Evolutionary conservation across 1,284 basidiomycete species (phyloP), one percentile per base, ranked within the genome.

Genomic region (Sporisorium reilianum): DNA sequence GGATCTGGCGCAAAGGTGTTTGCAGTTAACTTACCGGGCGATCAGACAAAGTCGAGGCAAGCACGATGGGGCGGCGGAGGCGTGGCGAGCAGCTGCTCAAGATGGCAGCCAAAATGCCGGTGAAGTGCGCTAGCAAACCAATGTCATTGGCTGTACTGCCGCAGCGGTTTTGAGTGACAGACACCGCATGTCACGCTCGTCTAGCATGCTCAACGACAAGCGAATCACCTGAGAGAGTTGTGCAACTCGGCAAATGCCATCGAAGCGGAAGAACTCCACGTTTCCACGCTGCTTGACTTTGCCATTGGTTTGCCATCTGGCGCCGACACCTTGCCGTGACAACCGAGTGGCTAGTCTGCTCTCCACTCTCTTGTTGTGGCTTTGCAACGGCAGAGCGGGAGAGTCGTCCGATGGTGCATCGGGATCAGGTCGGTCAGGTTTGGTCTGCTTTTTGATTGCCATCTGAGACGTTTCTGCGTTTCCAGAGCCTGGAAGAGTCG

Each of bases 151-250:
- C 48, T n/a, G n/a, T 5, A 18, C 16, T 18, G 36, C n/a, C n/a
- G n/a, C n/a, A n/a, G n/a, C n/a, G n/a, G n/a, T n/a, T n/a, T n/a
- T 34, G 48, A 32, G 49, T 36, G 49, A 51, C 49, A 36, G 32
- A 49, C 48, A 46, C 25, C 45, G 26, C 18, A 16, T 46, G 45
- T 46, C 45, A 46, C 45, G 9, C 32, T 34, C 25, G 25, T n/a
- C n/a, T 46, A 46, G 45, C 16, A 23, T 45, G 16, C 32, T 34
- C 8, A 34, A 34, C 44, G 23, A 25, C 18, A 46, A n/a, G 18
- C 23, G 16, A 16, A 14, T 12, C n/a, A n/a, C n/a, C n/a, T n/a
- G n/a, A n/a, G n/a, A n/a, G n/a, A n/a, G n/a, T n/a, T n/a, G n/a
- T n/a, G n/a, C 11, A 25, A 14, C 22, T 44, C 42, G 42, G 42